A percentile compares a stretch with the other conserved stretches of the same genome.
These are phyloP conservation scores for Mucor sp. DNA, from an alignment of 371 early-diverging fungal genomes.

Conservation along the genomic window DNA sequence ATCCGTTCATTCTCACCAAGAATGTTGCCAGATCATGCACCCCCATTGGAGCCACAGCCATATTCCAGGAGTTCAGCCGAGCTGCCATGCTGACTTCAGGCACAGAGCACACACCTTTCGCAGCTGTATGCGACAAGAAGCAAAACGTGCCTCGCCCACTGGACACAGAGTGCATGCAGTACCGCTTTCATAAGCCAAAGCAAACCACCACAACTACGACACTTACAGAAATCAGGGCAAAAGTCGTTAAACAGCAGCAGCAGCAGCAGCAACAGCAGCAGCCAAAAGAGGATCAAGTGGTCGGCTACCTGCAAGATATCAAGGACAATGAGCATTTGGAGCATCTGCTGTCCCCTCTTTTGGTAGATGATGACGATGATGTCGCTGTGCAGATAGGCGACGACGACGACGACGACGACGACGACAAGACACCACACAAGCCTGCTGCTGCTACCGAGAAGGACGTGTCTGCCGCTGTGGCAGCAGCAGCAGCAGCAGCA, in stretches of 20 bases:
- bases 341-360: not conserved
- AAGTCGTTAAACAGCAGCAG: not conserved
- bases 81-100: constrained; percentile 9
- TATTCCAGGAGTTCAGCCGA: constrained; percentile 15
- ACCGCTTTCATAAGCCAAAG: constrained; percentile 1
- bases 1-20: constrained; percentile 24
- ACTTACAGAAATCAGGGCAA: not conserved
- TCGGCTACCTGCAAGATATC: not conserved
- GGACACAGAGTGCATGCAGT: constrained; percentile 14
- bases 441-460: not conserved
- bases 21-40: constrained; percentile 26
- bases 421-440: not conserved
- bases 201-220: not conserved
- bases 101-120: not conserved
- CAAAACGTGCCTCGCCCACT: constrained; percentile 2
- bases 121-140: constrained; percentile 1
- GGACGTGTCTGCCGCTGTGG: not conserved
- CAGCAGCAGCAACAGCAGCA: not conserved
- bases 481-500: not conserved
- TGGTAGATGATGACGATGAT: not conserved
- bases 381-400: not conserved
- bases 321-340: not conserved
- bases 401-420: no score
- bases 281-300: not conserved
- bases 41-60: not conserved